Evolutionary conservation across 768 basidiomycete genomes (phyloP).

Genomic region (Tulasnella sp.): DNA sequence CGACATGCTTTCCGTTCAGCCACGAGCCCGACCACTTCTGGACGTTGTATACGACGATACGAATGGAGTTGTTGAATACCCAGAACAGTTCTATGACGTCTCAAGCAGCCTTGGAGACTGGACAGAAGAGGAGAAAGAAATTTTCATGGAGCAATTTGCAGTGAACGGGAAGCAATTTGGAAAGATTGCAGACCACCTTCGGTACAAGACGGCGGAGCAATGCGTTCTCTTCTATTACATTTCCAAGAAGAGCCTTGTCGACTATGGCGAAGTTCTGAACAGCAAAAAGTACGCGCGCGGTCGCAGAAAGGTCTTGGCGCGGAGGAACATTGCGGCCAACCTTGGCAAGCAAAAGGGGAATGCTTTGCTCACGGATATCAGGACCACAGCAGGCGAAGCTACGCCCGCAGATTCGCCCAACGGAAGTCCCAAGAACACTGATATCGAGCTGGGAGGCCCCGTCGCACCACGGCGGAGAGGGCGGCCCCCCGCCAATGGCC

Average conservation of each 20-base stretch:
- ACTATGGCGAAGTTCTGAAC: conserved; percentile 77
- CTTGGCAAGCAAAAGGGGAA: conserved; percentile 77
- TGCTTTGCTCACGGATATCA: conserved; percentile 76
- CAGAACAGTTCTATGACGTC: conserved; percentile 70
- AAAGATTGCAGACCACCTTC: conserved; percentile 77
- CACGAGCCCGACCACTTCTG: conserved; percentile 50
- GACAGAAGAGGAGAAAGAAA: conserved; percentile 81
- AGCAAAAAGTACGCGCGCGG: conserved; percentile 69
- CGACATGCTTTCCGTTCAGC: conserved; percentile 76
- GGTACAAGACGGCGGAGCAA: conserved; percentile 83
- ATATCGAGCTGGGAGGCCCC: conserved; percentile 18
- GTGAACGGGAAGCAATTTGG: conserved; percentile 93
- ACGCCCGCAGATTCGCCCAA: conserved; percentile 30
- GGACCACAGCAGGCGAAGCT: conserved; percentile 30
- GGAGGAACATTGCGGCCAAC: conserved; percentile 39
- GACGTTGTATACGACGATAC: conserved; percentile 79
- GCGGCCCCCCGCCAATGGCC: neutral
- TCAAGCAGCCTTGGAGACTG: conserved; percentile 76
- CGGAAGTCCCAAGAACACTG: conserved; percentile 31
- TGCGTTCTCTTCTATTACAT: conserved; percentile 94
- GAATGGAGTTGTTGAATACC: conserved; percentile 77
- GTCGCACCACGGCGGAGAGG: conserved; percentile 12
- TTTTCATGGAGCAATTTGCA: conserved; percentile 80
- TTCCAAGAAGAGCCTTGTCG: conserved; percentile 85
- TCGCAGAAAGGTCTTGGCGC: conserved; percentile 52